Conservation (phyloP, 2,329 filamentous ascomycete species). For the Colletotrichum coccodes region DNA sequence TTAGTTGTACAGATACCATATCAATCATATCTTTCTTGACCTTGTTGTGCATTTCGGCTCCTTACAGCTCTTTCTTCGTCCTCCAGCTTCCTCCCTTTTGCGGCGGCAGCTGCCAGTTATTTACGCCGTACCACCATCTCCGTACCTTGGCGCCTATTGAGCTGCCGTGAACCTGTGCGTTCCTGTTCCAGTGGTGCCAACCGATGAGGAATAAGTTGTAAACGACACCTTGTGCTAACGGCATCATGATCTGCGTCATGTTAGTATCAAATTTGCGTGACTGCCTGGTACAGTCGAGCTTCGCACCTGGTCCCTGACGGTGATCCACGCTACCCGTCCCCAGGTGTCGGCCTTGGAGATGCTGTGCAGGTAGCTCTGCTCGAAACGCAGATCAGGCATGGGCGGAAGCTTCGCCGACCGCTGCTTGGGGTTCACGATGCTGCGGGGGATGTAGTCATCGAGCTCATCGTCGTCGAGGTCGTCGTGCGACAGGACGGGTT, state of each 20-base stretch:
- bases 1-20: conserved; percentile 33
- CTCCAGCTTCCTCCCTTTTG: conserved; percentile 36
- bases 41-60: neutral
- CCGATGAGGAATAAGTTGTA: conserved; percentile 88
- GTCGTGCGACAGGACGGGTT: conserved; percentile 40
- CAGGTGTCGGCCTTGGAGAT: conserved; percentile 82
- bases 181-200: conserved; percentile 91
- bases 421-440: conserved; percentile 66
- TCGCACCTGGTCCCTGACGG: conserved; percentile 84
- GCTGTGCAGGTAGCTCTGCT: conserved; percentile 96
- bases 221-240: conserved; percentile 86
- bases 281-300: neutral
- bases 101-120: conserved; percentile 82
- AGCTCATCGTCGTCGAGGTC: conserved; percentile 61
- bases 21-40: conserved; percentile 10
- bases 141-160: conserved; percentile 80
- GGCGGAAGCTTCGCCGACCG: conserved; percentile 62
- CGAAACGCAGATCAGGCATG: conserved; percentile 91
- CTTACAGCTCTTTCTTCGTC: conserved; percentile 25
- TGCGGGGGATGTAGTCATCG: conserved; percentile 74
- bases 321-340: conserved; percentile 86
- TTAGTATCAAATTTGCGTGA: neutral
- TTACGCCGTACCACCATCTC: conserved; percentile 95
- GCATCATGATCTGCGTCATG: conserved; percentile 76
- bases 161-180: conserved; percentile 79